Conservation (phyloP, 108 stramenopile genomes). For the Pseudonitzschia delicatissima region DNA sequence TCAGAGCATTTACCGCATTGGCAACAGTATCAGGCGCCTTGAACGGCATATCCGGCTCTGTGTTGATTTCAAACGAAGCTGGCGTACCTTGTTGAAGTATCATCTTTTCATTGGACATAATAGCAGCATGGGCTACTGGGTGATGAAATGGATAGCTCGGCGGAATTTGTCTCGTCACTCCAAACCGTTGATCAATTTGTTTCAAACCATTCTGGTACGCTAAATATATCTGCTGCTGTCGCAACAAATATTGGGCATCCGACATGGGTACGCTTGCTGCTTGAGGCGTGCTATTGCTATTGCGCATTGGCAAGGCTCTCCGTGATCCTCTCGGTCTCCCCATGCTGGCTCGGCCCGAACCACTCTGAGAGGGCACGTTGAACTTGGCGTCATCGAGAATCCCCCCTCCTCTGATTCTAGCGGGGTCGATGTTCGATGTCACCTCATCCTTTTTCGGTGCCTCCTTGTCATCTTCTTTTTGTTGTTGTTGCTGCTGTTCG, state of each 20-base stretch:
- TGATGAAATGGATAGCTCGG: no score
- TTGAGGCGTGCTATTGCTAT: background rate
- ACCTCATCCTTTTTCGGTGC: no score
- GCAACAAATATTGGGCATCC: background rate
- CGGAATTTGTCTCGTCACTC: no score
- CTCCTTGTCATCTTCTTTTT: background rate
- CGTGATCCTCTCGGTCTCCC: slow-evolving; percentile 4
- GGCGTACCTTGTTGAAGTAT: no score
- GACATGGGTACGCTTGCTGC: background rate
- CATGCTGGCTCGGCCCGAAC: background rate
- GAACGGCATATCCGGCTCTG: background rate
- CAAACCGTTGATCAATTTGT: background rate
- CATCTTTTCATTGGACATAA: no score
- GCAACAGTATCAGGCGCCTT: background rate
- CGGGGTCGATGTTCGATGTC: no score
- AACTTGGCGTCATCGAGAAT: background rate
- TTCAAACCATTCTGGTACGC: background rate
- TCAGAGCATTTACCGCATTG: background rate
- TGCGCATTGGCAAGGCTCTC: slow-evolving; percentile 12
- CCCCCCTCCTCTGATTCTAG: slow-evolving; percentile 12
- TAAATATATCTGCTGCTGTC: background rate
- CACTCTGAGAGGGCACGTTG: background rate
- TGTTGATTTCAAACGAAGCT: no score
- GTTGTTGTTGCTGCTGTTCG: slow-evolving; percentile 3
- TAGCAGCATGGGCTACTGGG: no score